Evolutionary conservation across 2,329 filamentous ascomycete species (phyloP).

Genomic region (Paraphaeosphaeria minitans): DNA sequence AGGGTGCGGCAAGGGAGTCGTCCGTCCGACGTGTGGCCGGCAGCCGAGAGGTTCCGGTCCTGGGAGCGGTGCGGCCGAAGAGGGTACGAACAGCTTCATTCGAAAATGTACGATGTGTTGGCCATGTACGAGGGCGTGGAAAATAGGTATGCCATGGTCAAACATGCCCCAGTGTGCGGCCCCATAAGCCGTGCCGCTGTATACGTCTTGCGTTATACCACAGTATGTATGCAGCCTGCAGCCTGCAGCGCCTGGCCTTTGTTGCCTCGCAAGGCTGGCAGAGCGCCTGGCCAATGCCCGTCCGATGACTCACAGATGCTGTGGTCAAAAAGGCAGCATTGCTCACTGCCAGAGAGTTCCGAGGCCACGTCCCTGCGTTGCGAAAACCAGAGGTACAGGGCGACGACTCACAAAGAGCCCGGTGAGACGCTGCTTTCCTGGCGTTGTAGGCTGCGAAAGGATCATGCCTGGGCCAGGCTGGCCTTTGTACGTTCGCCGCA

Average conservation of each 20-base stretch:
- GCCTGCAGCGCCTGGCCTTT: not conserved
- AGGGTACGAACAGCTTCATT: conserved; percentile 8
- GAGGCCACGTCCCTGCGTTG: not conserved
- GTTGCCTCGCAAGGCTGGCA: conserved; percentile 7
- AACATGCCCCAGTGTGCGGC: not conserved
- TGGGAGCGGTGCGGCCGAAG: not conserved
- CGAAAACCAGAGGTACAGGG: conserved; percentile 4
- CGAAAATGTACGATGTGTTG: not conserved
- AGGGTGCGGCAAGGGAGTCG: conserved; percentile 4
- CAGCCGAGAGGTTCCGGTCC: not conserved
- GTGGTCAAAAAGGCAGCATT: not conserved
- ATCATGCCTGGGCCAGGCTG: conserved; percentile 19
- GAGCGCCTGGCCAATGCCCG: conserved; percentile 3
- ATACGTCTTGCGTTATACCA: not conserved
- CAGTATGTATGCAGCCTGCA: not conserved
- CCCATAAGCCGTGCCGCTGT: not conserved
- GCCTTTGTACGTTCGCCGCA: conserved; percentile 3
- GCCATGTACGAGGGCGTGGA: not conserved
- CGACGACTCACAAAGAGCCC: conserved; percentile 8
- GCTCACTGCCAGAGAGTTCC: not conserved
- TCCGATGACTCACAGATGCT: conserved; percentile 4
- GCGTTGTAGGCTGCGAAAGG: conserved; percentile 13
- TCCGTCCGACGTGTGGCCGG: conserved; percentile 2
- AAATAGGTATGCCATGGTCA: not conserved
- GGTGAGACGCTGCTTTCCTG: conserved; percentile 1